Base-by-base conservation (phyloP, 768 basidiomycete species). In the Mycena belliarum region DNA sequence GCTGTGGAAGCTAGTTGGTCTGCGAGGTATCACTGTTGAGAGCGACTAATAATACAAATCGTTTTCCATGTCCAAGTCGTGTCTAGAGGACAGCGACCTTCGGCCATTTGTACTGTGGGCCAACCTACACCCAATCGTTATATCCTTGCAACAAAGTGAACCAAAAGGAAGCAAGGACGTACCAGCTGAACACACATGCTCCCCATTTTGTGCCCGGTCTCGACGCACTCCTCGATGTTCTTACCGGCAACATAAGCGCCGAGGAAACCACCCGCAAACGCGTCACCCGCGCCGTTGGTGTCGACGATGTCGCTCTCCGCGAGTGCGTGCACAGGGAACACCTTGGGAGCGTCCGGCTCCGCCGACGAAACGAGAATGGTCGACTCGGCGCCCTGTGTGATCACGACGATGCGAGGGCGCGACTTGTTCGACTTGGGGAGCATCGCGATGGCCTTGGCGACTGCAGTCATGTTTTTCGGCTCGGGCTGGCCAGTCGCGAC, bases 231-330 rank as follows among this genome's bases (percentile, higher is more conserved):
- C 20, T 89, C 86, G 26, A 93, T 67, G 26, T 69, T 74, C 81
- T 93, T 97, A 14, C 93, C 95, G 33, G 82, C 72, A 49, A 92
- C 86, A 54, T 84, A 79, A 2, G 89, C 95, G 49, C 93, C 97
- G 51, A 98, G 74, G 82, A 98, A 95, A 37, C 92, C 97, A 56
- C 96, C 97, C 24, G 95, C 94, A 66, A 99, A 98, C 41, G 93
- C 93, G 71, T 99, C 96, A 41, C 97, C 97, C 21, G 97, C 97
- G 49, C 93, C 97, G 73, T 99, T 99, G 46, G 97, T 98, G 72
- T 99, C 97, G 57, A 97, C 88, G 64, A 97, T 95, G 72, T 87
- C 66, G 38, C 77, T 80, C 52, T 81, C 79, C 44, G 68, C 65
- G 57, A 96, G 75, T 37, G 79, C 75, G 50, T 76, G 69, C 48